Base-by-base conservation (phyloP, 208 protist species). In the Porcisia hertigi region DNA sequence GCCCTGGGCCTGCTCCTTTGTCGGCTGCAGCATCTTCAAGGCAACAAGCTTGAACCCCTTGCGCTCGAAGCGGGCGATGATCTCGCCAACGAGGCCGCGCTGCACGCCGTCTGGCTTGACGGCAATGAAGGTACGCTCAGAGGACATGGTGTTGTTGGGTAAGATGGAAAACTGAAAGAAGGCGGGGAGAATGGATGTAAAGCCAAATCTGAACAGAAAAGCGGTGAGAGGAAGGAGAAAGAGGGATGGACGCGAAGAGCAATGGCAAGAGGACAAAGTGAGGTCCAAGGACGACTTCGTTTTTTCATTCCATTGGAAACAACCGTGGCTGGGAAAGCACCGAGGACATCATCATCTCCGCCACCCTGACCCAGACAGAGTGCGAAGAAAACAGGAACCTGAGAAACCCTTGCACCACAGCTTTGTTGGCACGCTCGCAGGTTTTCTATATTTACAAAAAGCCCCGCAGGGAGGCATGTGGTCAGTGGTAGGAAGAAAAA, bases 41-140 rank as follows among this genome's bases (percentile, higher is more conserved):
- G 84, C 98, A 72, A 98, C 97, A 30, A 99, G 88, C 81, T 98
- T 97, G 94, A 95, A 99, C 76, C 98, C 98, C 80, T 98, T 98
- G 62, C 86, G 86, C 91, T 99, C 97, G 74, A 99, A 98, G 82
- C 97, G 92, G 77, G 86, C 80, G 84, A 99, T 98, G 86, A 99
- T 98, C 86, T 98, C 96, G 75, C 94, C 95, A 63, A 98, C 94
- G 69, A 97, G 86, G 81, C 84, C 88, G 66, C 95, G 95, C 90
- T 98, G 97, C 75, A 99, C 96, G 77, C 96, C 97, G 75, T 98
- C 97, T 54, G 94, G 95, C 91, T 99, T 98, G 81, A 99, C 85
- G 65, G 95, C 94, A 81, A 99, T 98, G 87, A 98, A 98, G 59
- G 98, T 99, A 69, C 98, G 92, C 84, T 99, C 98, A 75, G 81